phyloP scores from a whole-genome alignment of 768 basidiomycete species.

The Pulveroboletus sp. region DNA sequence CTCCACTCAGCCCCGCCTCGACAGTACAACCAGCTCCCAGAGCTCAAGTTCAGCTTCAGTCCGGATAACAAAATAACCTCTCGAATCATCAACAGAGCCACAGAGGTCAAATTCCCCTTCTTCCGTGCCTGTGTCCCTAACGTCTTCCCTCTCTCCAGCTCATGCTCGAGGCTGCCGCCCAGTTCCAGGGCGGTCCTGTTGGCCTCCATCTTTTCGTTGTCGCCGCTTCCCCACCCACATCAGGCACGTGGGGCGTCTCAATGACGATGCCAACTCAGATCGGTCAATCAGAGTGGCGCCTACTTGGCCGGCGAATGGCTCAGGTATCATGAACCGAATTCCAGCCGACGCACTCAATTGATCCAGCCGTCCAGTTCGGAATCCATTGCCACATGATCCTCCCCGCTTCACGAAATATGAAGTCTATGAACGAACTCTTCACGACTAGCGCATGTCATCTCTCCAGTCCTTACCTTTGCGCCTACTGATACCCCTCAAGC shows the following conservation, averaged over 20 bases:
- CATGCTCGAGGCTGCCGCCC: slow-evolving; percentile 27
- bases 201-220: slow-evolving; percentile 51
- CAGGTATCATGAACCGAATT: slow-evolving; percentile 34
- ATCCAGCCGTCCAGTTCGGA: slow-evolving; percentile 37
- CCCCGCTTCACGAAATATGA: slow-evolving; percentile 42
- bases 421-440: slow-evolving; percentile 44
- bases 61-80: slow-evolving; percentile 43
- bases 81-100: slow-evolving; percentile 39
- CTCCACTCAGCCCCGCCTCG: slow-evolving; percentile 29
- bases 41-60: slow-evolving; percentile 40
- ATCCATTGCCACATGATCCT: slow-evolving; percentile 59
- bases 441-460: slow-evolving; percentile 37
- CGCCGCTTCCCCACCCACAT: slow-evolving; percentile 44
- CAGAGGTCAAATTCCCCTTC: slow-evolving; percentile 37
- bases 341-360: slow-evolving; percentile 9
- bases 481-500: slow-evolving; percentile 11
- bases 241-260: slow-evolving; percentile 25
- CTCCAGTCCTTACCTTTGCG: not conserved
- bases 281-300: slow-evolving; percentile 37
- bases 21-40: slow-evolving; percentile 39
- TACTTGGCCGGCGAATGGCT: slow-evolving; percentile 40
- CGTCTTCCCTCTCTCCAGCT: slow-evolving; percentile 12
- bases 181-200: slow-evolving; percentile 30
- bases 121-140: not conserved
- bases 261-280: slow-evolving; percentile 25